phyloP scores from a whole-genome alignment of 2,329 filamentous ascomycete genomes.

The Bipolaris bicolor region DNA sequence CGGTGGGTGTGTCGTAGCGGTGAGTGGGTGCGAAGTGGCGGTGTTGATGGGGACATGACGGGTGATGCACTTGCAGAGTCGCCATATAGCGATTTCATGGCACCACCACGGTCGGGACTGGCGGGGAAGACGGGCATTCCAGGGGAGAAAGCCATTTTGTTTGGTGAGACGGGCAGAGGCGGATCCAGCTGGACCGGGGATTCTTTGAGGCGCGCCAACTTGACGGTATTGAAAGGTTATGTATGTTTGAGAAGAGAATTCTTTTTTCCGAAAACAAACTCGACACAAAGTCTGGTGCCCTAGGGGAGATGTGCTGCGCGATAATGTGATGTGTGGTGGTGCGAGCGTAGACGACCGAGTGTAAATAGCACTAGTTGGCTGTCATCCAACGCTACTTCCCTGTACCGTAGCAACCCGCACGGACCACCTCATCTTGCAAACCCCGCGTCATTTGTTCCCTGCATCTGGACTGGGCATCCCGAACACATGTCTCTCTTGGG shows the following conservation, averaged over 20 bases:
- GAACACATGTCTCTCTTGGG: no score
- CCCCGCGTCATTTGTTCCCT: constrained; percentile 13
- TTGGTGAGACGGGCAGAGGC: constrained; percentile 46
- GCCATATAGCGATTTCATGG: constrained; percentile 44
- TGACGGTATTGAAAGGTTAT: constrained; percentile 33
- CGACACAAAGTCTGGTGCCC: constrained; percentile 13
- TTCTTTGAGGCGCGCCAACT: constrained; percentile 48
- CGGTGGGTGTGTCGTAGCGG: constrained; percentile 24
- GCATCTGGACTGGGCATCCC: no score
- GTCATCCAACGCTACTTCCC: constrained; percentile 26
- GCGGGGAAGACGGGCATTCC: constrained; percentile 65
- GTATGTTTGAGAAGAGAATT: constrained; percentile 10
- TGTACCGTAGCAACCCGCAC: constrained; percentile 37
- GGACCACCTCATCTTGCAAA: constrained; percentile 12
- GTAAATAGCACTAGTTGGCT: constrained; percentile 34
- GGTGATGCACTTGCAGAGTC: constrained; percentile 21
- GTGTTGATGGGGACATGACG: constrained; percentile 36
- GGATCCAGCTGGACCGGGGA: constrained; percentile 45
- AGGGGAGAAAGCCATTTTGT: constrained; percentile 62
- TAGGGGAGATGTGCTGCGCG: constrained; percentile 19
- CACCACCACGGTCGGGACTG: constrained; percentile 69
- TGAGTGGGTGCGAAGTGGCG: constrained; percentile 50
- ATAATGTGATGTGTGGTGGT: constrained; percentile 21
- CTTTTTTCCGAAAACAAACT: constrained; percentile 6
- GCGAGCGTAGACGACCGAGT: constrained; percentile 21